Base-by-base conservation (phyloP, 352 stramenopile species). In the Elongisporangium anandrum region DNA sequence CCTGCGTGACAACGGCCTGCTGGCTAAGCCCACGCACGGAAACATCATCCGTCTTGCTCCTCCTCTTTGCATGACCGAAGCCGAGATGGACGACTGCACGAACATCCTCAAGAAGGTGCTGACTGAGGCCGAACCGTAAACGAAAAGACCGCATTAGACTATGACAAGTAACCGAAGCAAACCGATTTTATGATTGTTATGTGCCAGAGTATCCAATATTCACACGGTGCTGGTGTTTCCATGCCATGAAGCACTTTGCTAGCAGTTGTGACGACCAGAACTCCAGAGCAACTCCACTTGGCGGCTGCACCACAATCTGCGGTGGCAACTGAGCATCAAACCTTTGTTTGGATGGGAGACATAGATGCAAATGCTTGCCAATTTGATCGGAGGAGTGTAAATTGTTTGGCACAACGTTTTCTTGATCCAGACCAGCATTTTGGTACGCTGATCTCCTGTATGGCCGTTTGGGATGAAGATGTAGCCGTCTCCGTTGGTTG, bases 1-100 rank as follows among this genome's bases (percentile, higher is more conserved):
- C 54, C 85, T 99, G 73, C 94, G 85, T 64, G 79, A 99, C 61
- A 90, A 97, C 66, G 97, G 97, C 1, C 70, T 99, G 34, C 79
- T 99, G 24, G 97, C 98, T 52, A 99, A 99, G 79, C 98, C 97
- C 16, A 99, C 98, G 49, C 98, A 99, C 71, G 96, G 94, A 63
- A 98, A 99, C 79, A 98, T 99, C 72, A 99, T 99, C 72, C 92
- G 96, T 49, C 93, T 99, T 52, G 96, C 97, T 29, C 97, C 97
- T 20, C 96, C 96, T 41, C 85, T 99, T 53, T 96, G 91, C 52
- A 99, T 99, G 73, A 97, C 80, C 20, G 88, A 98, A 66, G 70
- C 75, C 38, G 80, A 98, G 77, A 88, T 98, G 64, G 87, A 98
- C 65, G 73, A 98, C 69, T 98, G 94, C 77, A 90, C 81, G 20